Base-by-base conservation (phyloP, 257 asterid species). In the Scutellaria minor region DNA sequence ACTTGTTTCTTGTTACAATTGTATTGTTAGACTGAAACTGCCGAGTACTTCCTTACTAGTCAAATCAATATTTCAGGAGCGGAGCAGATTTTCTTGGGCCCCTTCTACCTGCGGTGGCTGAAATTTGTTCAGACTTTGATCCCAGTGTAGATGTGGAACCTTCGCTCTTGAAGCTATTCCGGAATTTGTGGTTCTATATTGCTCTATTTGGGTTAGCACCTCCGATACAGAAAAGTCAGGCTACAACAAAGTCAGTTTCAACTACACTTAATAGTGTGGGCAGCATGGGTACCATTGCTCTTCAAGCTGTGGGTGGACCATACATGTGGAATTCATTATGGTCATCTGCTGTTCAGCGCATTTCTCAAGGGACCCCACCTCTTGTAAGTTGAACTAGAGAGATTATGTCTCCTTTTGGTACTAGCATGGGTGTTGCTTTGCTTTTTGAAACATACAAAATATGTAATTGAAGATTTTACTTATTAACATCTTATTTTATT, bases 11-110 rank as follows among this genome's bases (percentile, higher is more conserved):
- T 58, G 51, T 54, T 69, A 48, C 62, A 31, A 62, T 77, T n/a
- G 57, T 50, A 53, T 70, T 65, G 65, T 74, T 77, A 65, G 66
- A 65, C 69, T 70, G 64, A 66, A 51, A 76, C 60, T 66, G 51
- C 50, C 0, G 24, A 67, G 67, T 66, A 73, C 64, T 63, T 80
- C 63, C 82, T 83, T 70, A 81, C 75, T 54, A 44, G 53, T 79
- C 40, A 66, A 71, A 46, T 88, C 71, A 46, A 71, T 31, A 68
- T 77, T 82, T 75, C 89, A 95, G 99, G 92, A 91, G 99, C 62
- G 99, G 99, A 75, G 98, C 99, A 72, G 98, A 92, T 88, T 92
- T 90, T 84, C 96, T 95, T 76, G 99, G 99, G 50, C 99, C 99
- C 60, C 93, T 95, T 61, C 89, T 95, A 57, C 99, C 99, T 81